Base-by-base conservation (phyloP, 129 eudicot genomes). In the Escallonia herrerae region DNA sequence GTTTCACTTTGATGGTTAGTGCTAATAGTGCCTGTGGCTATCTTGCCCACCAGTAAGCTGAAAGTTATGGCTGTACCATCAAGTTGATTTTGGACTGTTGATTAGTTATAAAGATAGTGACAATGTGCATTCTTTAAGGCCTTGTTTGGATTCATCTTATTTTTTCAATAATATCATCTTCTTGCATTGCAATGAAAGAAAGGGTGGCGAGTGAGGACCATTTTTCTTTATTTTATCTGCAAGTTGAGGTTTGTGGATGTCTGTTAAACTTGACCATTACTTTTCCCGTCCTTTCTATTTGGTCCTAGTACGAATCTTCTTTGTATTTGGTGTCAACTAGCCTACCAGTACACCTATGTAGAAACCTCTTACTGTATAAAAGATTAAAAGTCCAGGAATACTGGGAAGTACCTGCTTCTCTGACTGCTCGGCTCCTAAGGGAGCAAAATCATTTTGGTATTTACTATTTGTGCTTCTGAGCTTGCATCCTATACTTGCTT, bases 241-340 rank as follows among this genome's bases (percentile, higher is more conserved):
- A 84, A 78, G 65, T 84, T 84, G 86, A 73, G 66, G 65, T 54
- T 22, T 73, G 79, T 81, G 80, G 79, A 67, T 70, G 81, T 65
- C 82, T 64, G 61, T 60, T 8, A 64, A 76, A 47, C 69, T 74
- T 75, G 80, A 62, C 86, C 84, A 86, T 71, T 71, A 72, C 82
- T 72, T 70, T 65, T 15, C 40, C 56, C 76, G 86, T 77, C 83
- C 39, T 77, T 67, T 70, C 69, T 50, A 37, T 62, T 80, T 84
- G 74, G 81, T 68, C 62, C 53, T 49, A 4, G 63, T 40, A 67
- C 15, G 81, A 72, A 78, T 77, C 79, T 76, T 68, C 63, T 43
- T 59, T 54, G 72, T 33, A 46, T 64, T 58, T 40, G 43, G 75
- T 56, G 64, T 54, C 57, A 70, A 14, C 49, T 7, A 13, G 63